Evolutionary conservation across 208 protist species (phyloP).

Genomic region (Blechomonas ayalai): DNA sequence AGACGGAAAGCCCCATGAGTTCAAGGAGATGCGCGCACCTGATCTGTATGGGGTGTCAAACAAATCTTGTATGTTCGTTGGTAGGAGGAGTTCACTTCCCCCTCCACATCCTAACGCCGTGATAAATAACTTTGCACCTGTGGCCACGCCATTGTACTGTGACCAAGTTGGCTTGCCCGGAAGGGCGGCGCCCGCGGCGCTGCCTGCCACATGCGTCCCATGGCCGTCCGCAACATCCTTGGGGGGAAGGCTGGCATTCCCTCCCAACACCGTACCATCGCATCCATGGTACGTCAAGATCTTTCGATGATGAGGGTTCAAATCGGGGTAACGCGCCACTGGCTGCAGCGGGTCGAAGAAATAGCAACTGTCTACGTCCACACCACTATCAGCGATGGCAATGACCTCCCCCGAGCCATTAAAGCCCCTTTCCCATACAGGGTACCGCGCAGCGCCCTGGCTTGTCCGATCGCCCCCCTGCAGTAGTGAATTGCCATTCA

Average conservation of each 20-base stretch:
- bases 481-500: constrained; percentile 19
- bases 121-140: constrained; percentile 78
- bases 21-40: constrained; percentile 75
- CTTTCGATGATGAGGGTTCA: constrained; percentile 77
- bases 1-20: constrained; percentile 76
- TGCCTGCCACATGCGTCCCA: constrained; percentile 84
- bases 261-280: constrained; percentile 2
- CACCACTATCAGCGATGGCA: constrained; percentile 77
- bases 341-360: constrained; percentile 51
- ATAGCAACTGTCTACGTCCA: constrained; percentile 84
- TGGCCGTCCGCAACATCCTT: constrained; percentile 47
- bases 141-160: constrained; percentile 70
- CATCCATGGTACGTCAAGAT: constrained; percentile 61
- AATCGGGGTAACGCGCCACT: constrained; percentile 58
- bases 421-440: constrained; percentile 59
- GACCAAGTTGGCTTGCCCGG: neutral
- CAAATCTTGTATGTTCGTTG: constrained; percentile 38
- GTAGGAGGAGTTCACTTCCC: constrained; percentile 23
- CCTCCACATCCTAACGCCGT: constrained; percentile 27
- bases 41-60: constrained; percentile 44
- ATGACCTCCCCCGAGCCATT: constrained; percentile 78
- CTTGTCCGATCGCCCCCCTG: constrained; percentile 19
- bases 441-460: constrained; percentile 1
- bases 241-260: neutral
- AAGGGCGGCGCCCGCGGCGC: constrained; percentile 31